A percentile compares a stretch with the other conserved stretches of the same genome.
These are phyloP conservation scores for Cystobasidium sp. DNA, from an alignment of 1,284 basidiomycete species.

Conservation along the genomic window DNA sequence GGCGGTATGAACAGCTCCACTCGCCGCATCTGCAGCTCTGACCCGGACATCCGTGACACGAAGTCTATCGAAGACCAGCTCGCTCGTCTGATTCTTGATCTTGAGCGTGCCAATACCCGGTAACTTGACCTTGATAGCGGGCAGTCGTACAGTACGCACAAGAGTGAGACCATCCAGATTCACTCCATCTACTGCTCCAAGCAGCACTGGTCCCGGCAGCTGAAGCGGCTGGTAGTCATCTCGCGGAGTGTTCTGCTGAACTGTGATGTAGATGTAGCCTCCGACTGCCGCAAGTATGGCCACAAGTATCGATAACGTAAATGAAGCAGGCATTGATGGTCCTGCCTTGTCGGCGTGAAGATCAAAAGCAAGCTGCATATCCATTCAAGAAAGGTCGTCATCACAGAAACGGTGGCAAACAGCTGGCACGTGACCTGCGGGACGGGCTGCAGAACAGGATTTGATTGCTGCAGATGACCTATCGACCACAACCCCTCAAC, in stretches of 20 bases:
- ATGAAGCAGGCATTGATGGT: slow-evolving; percentile 9
- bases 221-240: slow-evolving; percentile 30
- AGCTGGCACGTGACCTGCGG: slow-evolving; percentile 6
- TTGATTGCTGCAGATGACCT: too few species aligned
- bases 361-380: slow-evolving; percentile 4
- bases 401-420: slow-evolving; percentile 3
- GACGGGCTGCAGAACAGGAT: not conserved
- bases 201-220: slow-evolving; percentile 29
- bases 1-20: not conserved
- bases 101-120: slow-evolving; percentile 33
- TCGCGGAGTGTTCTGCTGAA: slow-evolving; percentile 27
- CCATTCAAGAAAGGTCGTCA: slow-evolving; percentile 3
- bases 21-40: slow-evolving; percentile 30
- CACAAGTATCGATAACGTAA: slow-evolving; percentile 11
- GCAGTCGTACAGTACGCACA: slow-evolving; percentile 36
- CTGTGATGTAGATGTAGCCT: slow-evolving; percentile 36
- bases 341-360: not conserved
- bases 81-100: slow-evolving; percentile 41
- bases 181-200: slow-evolving; percentile 36
- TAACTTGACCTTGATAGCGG: slow-evolving; percentile 27
- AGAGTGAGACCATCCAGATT: slow-evolving; percentile 42
- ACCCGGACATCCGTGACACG: slow-evolving; percentile 30
- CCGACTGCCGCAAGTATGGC: slow-evolving; percentile 5
- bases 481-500: too few species aligned
- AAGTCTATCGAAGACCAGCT: slow-evolving; percentile 40